These are phyloP conservation scores for Ampelomyces quisqualis DNA, from an alignment of 2,329 filamentous ascomycete genomes.

Conservation along the genomic window DNA sequence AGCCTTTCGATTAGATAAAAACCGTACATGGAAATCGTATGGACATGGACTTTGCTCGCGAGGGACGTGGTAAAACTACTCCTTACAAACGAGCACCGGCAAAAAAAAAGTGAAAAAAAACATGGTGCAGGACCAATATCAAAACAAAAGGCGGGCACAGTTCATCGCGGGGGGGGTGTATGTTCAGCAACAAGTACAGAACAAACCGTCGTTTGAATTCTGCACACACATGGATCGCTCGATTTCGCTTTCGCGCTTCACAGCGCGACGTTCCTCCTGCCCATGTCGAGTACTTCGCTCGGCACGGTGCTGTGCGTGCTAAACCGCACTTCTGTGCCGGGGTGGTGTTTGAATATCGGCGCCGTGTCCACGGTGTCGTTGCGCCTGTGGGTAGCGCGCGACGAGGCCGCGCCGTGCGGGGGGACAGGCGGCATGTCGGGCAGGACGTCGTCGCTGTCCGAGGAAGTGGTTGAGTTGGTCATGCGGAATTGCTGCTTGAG, in stretches of 20 bases:
- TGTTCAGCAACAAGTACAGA: no score
- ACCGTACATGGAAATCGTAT: no score
- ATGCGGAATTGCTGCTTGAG: constrained; percentile 39
- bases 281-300: constrained; percentile 42
- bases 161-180: no score
- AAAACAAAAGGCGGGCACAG: no score
- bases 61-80: no score
- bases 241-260: constrained; percentile 1
- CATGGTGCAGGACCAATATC: no score
- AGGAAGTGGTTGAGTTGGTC: constrained; percentile 32
- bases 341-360: constrained; percentile 45
- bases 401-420: constrained; percentile 17
- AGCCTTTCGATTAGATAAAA: no score
- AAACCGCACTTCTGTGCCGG: constrained; percentile 44
- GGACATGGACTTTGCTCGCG: no score
- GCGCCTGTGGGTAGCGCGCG: constrained; percentile 37
- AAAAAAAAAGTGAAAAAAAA: no score
- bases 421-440: constrained; percentile 37
- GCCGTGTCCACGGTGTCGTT: constrained; percentile 42
- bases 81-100: no score
- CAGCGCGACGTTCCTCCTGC: constrained; percentile 23
- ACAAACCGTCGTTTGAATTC: no score
- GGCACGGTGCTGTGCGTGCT: constrained; percentile 42
- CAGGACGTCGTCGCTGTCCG: constrained; percentile 21
- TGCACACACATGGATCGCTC: background rate